Evolutionary conservation across 306 rosid genomes (phyloP).

Genomic region (Hylodesmum podocarpum): DNA sequence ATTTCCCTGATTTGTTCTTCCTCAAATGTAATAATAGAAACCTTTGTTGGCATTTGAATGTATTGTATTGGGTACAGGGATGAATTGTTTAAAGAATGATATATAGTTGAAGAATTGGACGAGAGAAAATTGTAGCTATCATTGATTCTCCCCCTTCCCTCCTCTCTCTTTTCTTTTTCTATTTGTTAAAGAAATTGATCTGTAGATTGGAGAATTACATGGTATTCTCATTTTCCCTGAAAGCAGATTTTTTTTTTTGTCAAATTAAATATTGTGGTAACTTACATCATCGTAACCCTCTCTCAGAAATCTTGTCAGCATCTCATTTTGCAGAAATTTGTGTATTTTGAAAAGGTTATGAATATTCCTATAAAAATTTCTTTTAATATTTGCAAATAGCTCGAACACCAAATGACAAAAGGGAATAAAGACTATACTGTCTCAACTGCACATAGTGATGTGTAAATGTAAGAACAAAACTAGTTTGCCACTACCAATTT

Average conservation of each 20-base stretch:
- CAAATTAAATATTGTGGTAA: neutral
- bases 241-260: neutral
- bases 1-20: constrained; percentile 29
- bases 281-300: neutral
- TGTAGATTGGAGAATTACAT: neutral
- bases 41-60: constrained; percentile 23
- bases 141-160: too few relatives aligned
- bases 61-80: constrained; percentile 24
- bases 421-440: neutral
- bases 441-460: neutral
- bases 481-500: neutral
- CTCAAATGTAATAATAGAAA: constrained; percentile 31
- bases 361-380: neutral
- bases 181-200: neutral
- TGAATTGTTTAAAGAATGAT: constrained; percentile 13
- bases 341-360: neutral
- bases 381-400: neutral
- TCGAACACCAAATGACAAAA: neutral
- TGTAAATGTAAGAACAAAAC: neutral
- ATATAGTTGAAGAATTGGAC: constrained; percentile 15
- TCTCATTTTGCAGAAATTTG: neutral
- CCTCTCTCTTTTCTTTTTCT: neutral
- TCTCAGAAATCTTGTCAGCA: neutral
- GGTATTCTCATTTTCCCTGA: neutral
- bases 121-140: neutral